These are phyloP conservation scores for Russula lepida DNA, from an alignment of 768 basidiomycete species.

Conservation along the genomic window DNA sequence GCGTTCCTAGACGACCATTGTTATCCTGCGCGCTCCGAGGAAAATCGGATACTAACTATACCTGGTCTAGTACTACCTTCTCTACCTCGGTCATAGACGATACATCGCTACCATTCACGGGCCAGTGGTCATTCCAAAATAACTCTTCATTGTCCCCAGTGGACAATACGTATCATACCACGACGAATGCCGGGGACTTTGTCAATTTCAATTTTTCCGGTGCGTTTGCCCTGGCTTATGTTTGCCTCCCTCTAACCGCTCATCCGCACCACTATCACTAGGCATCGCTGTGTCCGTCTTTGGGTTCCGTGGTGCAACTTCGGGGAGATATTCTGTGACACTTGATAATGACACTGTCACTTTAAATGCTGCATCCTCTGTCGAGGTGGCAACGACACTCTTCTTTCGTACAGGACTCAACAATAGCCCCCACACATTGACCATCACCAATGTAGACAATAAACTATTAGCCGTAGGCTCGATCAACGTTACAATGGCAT, in stretches of 20 bases:
- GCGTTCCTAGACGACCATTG: conserved; percentile 8
- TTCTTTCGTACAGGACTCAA: conserved; percentile 59
- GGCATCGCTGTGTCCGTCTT: conserved; percentile 54
- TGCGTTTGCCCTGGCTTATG: conserved; percentile 24
- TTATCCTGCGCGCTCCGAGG: not conserved
- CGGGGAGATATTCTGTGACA: conserved; percentile 51
- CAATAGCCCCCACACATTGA: conserved; percentile 41
- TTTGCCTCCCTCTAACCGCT: not conserved
- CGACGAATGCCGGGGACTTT: conserved; percentile 38
- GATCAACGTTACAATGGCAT: conserved; percentile 40
- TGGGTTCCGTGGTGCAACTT: conserved; percentile 49
- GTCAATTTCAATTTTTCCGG: conserved; percentile 40
- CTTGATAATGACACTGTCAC: conserved; percentile 43
- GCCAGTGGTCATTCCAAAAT: conserved; percentile 41
- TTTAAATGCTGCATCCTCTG: conserved; percentile 46
- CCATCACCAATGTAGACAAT: conserved; percentile 41
- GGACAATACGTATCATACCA: conserved; percentile 25
- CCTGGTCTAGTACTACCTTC: conserved; percentile 31
- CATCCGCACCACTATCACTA: conserved; percentile 24
- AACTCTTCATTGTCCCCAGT: conserved; percentile 22
- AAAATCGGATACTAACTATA: conserved; percentile 21
- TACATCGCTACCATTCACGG: conserved; percentile 41
- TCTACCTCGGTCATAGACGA: conserved; percentile 34
- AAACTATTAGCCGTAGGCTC: conserved; percentile 43
- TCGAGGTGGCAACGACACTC: conserved; percentile 44